phyloP scores from a whole-genome alignment of 73 alveolate genomes.

The Tetrahymena thermophila region DNA sequence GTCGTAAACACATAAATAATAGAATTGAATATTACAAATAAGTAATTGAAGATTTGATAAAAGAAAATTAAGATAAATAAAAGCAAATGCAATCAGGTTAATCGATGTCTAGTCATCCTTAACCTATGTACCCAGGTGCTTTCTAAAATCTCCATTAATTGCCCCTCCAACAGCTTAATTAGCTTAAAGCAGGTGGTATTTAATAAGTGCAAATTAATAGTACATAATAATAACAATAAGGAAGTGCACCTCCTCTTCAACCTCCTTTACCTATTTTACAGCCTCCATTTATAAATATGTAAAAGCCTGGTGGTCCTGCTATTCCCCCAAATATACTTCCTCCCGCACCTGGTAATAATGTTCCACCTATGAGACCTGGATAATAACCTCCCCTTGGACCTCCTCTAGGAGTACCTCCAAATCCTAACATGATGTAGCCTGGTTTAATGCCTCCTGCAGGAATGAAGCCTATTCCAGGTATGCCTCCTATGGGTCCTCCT shows the following conservation, averaged over 20 bases:
- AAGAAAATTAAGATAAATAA: not conserved
- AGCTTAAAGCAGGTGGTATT: not conserved
- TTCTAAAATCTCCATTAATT: not conserved
- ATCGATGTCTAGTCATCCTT: not conserved
- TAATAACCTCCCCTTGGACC: not conserved
- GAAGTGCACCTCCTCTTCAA: not conserved
- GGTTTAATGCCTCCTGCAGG: not conserved
- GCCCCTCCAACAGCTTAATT: not conserved
- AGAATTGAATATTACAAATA: conserved; percentile 96
- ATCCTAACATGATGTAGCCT: not conserved
- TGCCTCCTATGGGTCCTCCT: conserved; percentile 1
- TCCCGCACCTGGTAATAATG: not conserved
- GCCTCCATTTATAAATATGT: not conserved
- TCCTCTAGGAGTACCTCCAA: not conserved
- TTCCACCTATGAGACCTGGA: not conserved
- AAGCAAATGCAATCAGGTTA: not conserved
- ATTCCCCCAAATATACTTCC: not conserved
- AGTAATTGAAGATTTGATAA: conserved; percentile 65
- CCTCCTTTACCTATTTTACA: not conserved
- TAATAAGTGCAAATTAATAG: not conserved
- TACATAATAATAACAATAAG: not conserved
- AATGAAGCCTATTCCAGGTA: not conserved
- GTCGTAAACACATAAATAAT: conserved; percentile 96
- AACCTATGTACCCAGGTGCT: not conserved
- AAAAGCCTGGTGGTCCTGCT: not conserved